Base-by-base conservation (phyloP, 2,329 filamentous ascomycete genomes). In the Lasiodiplodia theobromae region DNA sequence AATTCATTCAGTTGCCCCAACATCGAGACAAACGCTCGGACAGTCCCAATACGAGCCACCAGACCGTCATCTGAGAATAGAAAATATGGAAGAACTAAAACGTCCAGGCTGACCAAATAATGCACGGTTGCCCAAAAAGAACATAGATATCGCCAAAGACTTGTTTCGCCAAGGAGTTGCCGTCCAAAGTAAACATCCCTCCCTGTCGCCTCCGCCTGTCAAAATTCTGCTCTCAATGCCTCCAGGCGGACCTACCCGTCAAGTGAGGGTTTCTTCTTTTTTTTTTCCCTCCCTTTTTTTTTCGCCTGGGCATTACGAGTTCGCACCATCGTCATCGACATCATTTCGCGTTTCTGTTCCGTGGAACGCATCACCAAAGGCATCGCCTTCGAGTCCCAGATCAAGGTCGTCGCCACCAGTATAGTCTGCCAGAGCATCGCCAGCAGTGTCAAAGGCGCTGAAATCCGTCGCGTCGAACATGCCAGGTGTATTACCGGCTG, bases 341-440 rank as follows among this genome's bases (percentile, higher is more conserved):
- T 58, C 53, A n/a, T 51, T 51, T 23, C 77, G 74, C 73, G 74
- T 76, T 60, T 78, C 77, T 18, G 76, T 79, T 2, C 75, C 77
- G 31, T 80, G 78, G 69, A 80, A 80, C n/a, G 78, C 78, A 57
- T 80, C 78, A 2, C 78, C 78, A 67, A 80, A 80, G 3, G 78
- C 78, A 25, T 77, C 79, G 68, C 80, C 76, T 53, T 80, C 78
- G 38, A 80, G 71, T 2, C 76, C 78, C 72, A 80, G 73, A 49
- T 73, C 77, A 34, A 80, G 77, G 31, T 79, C 78, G n/a, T 69
- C 73, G 23, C 69, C 74, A 38, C 78, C 75, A 8, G 75, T 76
- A 66, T 79, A 80, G 54, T 79, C 78, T 16, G 78, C 78, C 62
- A 80, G 68, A 21, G 78, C 78, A 70, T 80, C 78, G 23, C 78